Conservation (phyloP, 805 yeast genomes). For the Yamadazyma endophytica region DNA sequence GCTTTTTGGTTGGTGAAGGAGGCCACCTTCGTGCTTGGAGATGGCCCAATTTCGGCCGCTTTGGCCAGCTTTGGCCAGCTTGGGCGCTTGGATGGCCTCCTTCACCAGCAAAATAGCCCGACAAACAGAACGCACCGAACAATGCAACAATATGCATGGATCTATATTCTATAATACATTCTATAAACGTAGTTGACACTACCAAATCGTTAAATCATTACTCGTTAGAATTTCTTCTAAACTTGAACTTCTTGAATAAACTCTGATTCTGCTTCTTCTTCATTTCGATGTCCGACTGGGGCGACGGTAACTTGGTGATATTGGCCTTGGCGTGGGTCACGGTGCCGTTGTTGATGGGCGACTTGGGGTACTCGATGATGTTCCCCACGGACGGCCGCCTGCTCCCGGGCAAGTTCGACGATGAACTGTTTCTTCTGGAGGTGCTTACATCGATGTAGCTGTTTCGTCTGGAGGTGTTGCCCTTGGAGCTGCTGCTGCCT, state of each 20-base stretch:
- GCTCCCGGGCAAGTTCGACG: neutral
- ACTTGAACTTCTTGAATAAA: constrained; percentile 21
- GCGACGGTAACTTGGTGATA: constrained; percentile 12
- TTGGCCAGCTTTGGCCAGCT: too few species aligned
- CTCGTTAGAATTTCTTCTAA: constrained; percentile 27
- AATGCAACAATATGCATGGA: neutral
- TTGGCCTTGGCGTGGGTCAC: constrained; percentile 1
- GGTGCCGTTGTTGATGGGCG: constrained; percentile 10
- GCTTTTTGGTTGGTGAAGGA: too few species aligned
- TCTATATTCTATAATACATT: constrained; percentile 4
- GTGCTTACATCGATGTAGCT: neutral
- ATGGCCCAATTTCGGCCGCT: too few species aligned
- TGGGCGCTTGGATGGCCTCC: too few species aligned
- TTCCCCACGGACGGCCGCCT: constrained; percentile 1
- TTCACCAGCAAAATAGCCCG: too few species aligned
- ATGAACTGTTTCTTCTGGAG: constrained; percentile 3
- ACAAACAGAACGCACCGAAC: too few species aligned
- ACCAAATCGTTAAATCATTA: too few species aligned
- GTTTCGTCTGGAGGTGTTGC: constrained; percentile 1
- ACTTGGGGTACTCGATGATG: constrained; percentile 12
- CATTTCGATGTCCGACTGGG: constrained; percentile 12
- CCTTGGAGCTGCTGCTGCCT: constrained; percentile 1
- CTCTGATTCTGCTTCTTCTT: constrained; percentile 10
- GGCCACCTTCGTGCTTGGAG: too few species aligned
- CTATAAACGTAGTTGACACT: too few species aligned